Evolutionary conservation across 1,284 basidiomycete genomes (phyloP), one percentile per base, ranked within the genome.

Genomic region (Puccinia sorghi): DNA sequence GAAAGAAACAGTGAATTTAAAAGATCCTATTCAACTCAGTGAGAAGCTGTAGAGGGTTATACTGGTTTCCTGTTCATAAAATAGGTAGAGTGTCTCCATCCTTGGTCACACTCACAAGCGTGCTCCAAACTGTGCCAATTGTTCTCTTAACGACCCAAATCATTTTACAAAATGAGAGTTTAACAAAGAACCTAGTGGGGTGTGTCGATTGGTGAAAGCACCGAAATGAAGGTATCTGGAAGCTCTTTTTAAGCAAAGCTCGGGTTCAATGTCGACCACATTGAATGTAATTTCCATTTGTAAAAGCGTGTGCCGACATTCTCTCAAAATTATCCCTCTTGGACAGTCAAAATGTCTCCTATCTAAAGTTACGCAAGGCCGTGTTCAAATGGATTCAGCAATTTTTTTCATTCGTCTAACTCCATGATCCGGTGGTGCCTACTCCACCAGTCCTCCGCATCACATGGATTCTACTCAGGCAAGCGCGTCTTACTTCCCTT

Each of bases 401-500:
- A 32, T 32, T 32, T 4, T n/a, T 32, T 32, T 1, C 32, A 32
- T 32, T 46, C 1, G 43, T 9, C 11, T 59, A 11, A 17, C 37
- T 25, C 25, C 57, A 59, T 32, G 13, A 13, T 6, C 25, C 57
- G 27, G 54, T 22, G 20, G 4, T 57, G 27, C 25, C 15, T 25
- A 32, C 57, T 37, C 5, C 57, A 37, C 32, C 12, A 32, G 59
- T n/a, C 17, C 17, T 59, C 6, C 17, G 27, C 27, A 37, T 59
- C 15, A 20, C 7, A 5, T 59, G 32, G 20, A 20, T 39, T 39
- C 59, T 7, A 37, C 59, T 41, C 59, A 61, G 59, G 37, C 37
- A 20, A 39, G 37, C 37, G 59, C 59, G 15, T 61, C 59, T 39
- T 37, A 61, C 20, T n/a, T 61, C 59, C 59, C 59, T 61, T 61